Evolutionary conservation across 257 asterid species (phyloP).

Genomic region (Salvia splendens): DNA sequence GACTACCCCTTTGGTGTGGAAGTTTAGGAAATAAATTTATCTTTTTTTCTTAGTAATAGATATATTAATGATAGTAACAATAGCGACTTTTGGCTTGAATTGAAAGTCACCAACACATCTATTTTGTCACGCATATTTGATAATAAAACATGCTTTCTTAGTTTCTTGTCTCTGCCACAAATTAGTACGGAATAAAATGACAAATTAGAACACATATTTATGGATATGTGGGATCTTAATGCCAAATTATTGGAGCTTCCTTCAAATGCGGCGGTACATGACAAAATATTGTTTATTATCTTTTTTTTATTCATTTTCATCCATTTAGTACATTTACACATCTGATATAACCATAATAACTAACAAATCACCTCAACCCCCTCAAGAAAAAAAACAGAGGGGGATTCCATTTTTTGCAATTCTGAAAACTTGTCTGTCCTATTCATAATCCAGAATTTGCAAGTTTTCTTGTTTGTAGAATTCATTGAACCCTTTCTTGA

Average conservation of each 20-base stretch:
- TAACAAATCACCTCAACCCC: slow-evolving; percentile 7
- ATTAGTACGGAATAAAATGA: too few relatives aligned
- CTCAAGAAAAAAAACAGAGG: neutral
- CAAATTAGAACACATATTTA: neutral
- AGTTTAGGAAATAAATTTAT: too few relatives aligned
- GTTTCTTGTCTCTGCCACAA: too few relatives aligned
- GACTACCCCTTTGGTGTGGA: neutral
- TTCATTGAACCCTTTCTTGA: slow-evolving; percentile 4
- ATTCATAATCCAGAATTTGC: slow-evolving; percentile 20
- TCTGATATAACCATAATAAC: slow-evolving; percentile 34
- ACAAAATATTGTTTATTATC: neutral
- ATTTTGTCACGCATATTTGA: neutral
- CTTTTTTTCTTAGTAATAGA: too few relatives aligned
- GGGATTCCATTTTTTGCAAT: neutral
- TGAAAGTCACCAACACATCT: neutral
- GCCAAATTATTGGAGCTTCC: slow-evolving; percentile 1
- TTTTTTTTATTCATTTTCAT: neutral
- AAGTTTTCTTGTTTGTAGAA: slow-evolving; percentile 8
- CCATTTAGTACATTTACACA: neutral
- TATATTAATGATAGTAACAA: too few relatives aligned
- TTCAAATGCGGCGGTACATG: slow-evolving; percentile 7
- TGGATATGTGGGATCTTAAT: neutral
- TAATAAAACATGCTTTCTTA: neutral
- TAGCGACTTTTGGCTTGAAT: neutral
- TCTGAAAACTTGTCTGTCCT: slow-evolving; percentile 12